Base-by-base conservation (phyloP, 306 rosid genomes). In the Trifolium dubium region DNA sequence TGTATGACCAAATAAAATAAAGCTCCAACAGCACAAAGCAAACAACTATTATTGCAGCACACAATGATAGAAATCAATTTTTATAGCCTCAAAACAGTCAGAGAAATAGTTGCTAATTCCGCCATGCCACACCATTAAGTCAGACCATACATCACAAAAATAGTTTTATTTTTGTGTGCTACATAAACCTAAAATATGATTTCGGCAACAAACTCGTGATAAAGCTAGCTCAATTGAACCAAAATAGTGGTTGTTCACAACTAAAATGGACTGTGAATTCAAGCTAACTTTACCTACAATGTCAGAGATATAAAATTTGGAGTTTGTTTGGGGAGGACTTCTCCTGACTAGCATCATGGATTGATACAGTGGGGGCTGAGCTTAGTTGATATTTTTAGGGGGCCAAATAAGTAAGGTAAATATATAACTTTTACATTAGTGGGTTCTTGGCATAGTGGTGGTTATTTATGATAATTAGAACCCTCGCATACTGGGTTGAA, bases 1-100 rank as follows among this genome's bases (percentile, higher is more conserved):
- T 18, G 34, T 34, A 56, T 7, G 28, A 43, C 23, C 11, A 73
- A 65, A 19, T 44, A 72, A 56, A 79, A 67, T 58, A 79, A 59
- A 43, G 63, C 55, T 18, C 72, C 59, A 41, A 14, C 39, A 40
- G 65, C 14, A 46, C 28, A 47, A 59, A 46, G 31, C 10, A 10
- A 17, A 12, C 14, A 23, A 68, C 31, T 41, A 15, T 67, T 60
- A 32, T 66, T 47, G 32, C 58, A 47, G 50, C 67, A 60, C 56
- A 37, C 34, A 67, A 11, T 19, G 69, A 72, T 31, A 64, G 17
- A 43, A 65, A 34, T 15, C 64, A 35, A 44, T 4, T 19, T 44
- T 40, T 10, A 54, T 55, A 32, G 56, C 37, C 54, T 43, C 15
- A 41, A 46, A 56, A 55, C 77, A 70, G 43, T 51, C 73, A 54